These are phyloP conservation scores for Ceratocystis variospora DNA, from an alignment of 2,329 filamentous ascomycete species.

Conservation along the genomic window DNA sequence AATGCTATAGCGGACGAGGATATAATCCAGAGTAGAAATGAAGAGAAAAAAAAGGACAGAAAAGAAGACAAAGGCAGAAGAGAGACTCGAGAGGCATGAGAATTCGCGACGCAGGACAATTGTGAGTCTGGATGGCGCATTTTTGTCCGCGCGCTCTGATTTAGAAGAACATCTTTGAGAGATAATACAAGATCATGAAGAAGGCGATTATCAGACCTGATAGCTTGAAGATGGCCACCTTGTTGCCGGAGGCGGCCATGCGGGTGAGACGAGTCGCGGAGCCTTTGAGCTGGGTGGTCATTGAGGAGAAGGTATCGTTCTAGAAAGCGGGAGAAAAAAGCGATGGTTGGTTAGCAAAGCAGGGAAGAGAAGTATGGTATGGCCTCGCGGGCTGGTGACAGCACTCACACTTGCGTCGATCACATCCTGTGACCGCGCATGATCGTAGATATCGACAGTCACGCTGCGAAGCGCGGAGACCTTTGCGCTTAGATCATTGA, in stretches of 20 bases:
- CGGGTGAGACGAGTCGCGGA: conserved; percentile 69
- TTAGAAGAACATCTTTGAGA: conserved; percentile 49
- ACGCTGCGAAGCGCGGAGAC: conserved; percentile 84
- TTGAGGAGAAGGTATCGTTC: conserved; percentile 82
- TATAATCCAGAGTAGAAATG: not conserved
- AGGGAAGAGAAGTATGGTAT: not conserved
- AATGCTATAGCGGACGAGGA: not conserved
- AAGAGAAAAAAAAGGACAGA: not conserved
- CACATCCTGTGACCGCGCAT: conserved; percentile 73
- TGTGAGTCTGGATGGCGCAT: conserved; percentile 18
- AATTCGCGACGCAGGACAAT: not conserved
- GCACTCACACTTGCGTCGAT: conserved; percentile 70
- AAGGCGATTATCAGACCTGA: conserved; percentile 64
- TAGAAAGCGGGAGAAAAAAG: conserved; percentile 26
- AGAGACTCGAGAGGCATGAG: not conserved
- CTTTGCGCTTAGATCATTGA: conserved; percentile 81
- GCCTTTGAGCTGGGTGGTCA: conserved; percentile 69
- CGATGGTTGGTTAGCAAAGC: not conserved
- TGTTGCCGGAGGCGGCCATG: conserved; percentile 86
- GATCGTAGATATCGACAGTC: conserved; percentile 96
- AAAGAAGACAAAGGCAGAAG: not conserved
- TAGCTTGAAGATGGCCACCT: conserved; percentile 79
- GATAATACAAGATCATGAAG: conserved; percentile 64
- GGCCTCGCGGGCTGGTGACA: too few species aligned
- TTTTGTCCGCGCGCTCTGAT: not conserved